Base-by-base conservation (phyloP, 495 filamentous ascomycete genomes). In the Chaetomidium leptoderma region DNA sequence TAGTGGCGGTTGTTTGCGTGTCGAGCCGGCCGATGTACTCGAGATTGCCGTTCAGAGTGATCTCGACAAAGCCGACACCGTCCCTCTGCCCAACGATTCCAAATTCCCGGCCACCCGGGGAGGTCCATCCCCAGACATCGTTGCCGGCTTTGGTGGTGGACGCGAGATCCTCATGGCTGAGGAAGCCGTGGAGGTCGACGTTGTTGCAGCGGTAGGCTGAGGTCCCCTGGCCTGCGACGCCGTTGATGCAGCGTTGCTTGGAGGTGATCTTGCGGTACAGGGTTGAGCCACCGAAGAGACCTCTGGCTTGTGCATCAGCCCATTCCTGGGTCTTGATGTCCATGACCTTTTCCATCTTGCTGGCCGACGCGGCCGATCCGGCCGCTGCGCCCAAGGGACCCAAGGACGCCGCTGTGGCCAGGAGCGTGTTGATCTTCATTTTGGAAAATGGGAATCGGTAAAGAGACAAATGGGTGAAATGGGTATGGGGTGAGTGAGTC, bases 111-210 rank as follows among this genome's bases (percentile, higher is more conserved):
- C 75, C 78, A 14, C 68, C 62, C 5, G 53, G 40, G 1, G 74
- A 70, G 5, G 78, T 80, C 78, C 78, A 79, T 11, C 76, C 78
- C 74, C 73, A 76, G 6, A 71, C 69, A 33, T 70, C 72, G 56
- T 72, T 66, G 46, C 73, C 73, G 58, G 68, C 67, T 50, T 64
- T 68, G 49, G 55, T 58, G 49, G 58, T 63, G 42, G 73, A 78
- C 23, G 77, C 78, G 17, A 83, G 67, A 50, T 74, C 73, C 1
- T 67, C 70, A 64, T 83, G 81, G 35, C 63, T 70, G 40, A 75
- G 59, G 66, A 83, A 83, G 62, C 75, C 72, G 61, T 77, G 75
- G 30, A 83, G 67, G 61, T 84, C 78, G 32, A 83, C 67, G 64
- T 78, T 78, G 52, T 70, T 77, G 69, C 81, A 83, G 39, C 69